phyloP scores from a whole-genome alignment of 179 eudicot species.

The Beta lomatogona region DNA sequence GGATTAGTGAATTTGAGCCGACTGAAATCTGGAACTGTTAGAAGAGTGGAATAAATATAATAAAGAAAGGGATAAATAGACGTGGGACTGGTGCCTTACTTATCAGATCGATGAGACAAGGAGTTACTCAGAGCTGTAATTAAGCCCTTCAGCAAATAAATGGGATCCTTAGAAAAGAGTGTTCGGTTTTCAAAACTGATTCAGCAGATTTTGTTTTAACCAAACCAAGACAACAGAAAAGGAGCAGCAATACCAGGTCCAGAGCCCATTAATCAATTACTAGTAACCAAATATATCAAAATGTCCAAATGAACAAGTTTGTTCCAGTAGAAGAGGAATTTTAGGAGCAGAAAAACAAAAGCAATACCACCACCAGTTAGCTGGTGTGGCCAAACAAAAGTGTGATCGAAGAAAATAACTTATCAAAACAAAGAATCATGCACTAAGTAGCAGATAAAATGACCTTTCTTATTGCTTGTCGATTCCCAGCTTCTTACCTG shows the following conservation, averaged over 20 bases:
- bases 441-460: not conserved
- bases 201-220: too few species aligned
- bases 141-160: too few species aligned
- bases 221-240: too few species aligned
- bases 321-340: not conserved
- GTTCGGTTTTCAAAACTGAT: too few species aligned
- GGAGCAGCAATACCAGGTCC: too few species aligned
- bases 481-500: slow-evolving; percentile 55
- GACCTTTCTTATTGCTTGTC: not conserved
- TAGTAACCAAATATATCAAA: not conserved
- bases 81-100: too few species aligned
- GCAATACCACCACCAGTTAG: not conserved
- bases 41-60: too few species aligned
- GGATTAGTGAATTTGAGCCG: not conserved
- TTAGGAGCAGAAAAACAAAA: not conserved
- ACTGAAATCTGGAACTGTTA: not conserved
- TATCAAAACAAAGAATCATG: not conserved
- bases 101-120: too few species aligned
- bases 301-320: not conserved
- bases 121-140: too few species aligned
- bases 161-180: too few species aligned
- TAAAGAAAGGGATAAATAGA: too few species aligned
- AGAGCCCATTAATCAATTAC: not conserved
- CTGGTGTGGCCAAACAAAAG: not conserved
- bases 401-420: not conserved